phyloP scores from a whole-genome alignment of 2,329 filamentous ascomycete genomes.

The Colletotrichum lindemuthianum region DNA sequence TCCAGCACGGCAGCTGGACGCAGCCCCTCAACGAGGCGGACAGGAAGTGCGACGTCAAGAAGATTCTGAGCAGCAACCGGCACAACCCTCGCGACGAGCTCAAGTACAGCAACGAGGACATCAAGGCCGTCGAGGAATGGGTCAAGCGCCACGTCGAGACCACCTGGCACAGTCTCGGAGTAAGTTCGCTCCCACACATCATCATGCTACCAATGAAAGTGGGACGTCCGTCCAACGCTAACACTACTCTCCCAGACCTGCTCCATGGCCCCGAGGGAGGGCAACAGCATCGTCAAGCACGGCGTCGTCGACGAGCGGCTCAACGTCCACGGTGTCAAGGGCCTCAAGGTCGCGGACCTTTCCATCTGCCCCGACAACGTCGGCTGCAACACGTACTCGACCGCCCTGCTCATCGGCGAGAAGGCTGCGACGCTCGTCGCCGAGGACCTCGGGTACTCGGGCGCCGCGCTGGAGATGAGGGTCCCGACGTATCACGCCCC shows the following conservation, averaged over 20 bases:
- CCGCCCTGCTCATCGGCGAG: conserved; percentile 79
- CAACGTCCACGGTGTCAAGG: conserved; percentile 81
- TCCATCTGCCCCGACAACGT: conserved; percentile 84
- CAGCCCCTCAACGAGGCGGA: conserved; percentile 65
- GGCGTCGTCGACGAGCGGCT: conserved; percentile 81
- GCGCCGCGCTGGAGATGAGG: conserved; percentile 80
- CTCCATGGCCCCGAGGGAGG: conserved; percentile 79
- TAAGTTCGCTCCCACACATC: conserved; percentile 42
- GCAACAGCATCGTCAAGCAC: conserved; percentile 83
- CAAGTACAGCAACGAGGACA: conserved; percentile 71
- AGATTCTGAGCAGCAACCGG: conserved; percentile 71
- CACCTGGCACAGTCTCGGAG: conserved; percentile 74
- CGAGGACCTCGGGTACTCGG: conserved; percentile 80
- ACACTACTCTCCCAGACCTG: conserved; percentile 60
- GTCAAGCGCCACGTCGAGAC: conserved; percentile 79
- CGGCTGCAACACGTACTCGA: conserved; percentile 75
- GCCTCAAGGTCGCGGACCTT: conserved; percentile 80
- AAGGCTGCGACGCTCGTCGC: conserved; percentile 76
- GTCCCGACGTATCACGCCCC: conserved; percentile 72
- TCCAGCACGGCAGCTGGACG: conserved; percentile 80
- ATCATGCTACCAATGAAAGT: no score
- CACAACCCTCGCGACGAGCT: conserved; percentile 70
- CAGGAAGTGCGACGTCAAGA: conserved; percentile 53
- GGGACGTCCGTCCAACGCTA: neutral
- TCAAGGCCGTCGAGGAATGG: conserved; percentile 74